phyloP scores from a whole-genome alignment of 805 yeast species.

The Tetrapisispora fleetii region DNA sequence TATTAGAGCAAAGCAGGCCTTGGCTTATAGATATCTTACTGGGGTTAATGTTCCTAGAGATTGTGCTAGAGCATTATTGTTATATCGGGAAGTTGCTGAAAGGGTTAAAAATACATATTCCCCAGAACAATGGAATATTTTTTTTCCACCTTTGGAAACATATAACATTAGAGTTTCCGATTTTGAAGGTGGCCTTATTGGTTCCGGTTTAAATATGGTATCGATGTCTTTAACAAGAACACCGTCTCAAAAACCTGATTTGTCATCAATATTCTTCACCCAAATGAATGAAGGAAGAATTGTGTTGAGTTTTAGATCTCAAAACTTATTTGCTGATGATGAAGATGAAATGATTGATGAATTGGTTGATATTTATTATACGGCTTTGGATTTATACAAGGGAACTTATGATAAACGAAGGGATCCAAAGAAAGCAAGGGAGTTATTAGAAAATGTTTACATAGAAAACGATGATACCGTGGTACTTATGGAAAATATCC shows the following conservation, averaged over 20 bases:
- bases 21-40: constrained; percentile 53
- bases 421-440: constrained; percentile 38
- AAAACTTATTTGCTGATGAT: constrained; percentile 11
- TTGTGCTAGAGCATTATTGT: constrained; percentile 42
- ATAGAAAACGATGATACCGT: constrained; percentile 13
- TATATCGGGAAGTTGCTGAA: constrained; percentile 47
- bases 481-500: constrained; percentile 19
- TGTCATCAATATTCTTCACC: constrained; percentile 23
- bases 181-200: constrained; percentile 61
- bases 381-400: constrained; percentile 39
- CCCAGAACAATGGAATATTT: constrained; percentile 32
- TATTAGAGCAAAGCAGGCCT: constrained; percentile 58
- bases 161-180: constrained; percentile 52
- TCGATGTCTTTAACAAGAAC: constrained; percentile 30
- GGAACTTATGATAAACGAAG: constrained; percentile 50
- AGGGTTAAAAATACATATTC: constrained; percentile 24
- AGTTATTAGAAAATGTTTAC: constrained; percentile 18
- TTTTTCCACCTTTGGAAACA: constrained; percentile 37
- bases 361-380: constrained; percentile 32
- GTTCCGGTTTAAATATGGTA: constrained; percentile 46
- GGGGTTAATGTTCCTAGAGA: constrained; percentile 59
- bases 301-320: constrained; percentile 8
- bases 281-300: constrained; percentile 25
- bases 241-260: constrained; percentile 24
- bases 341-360: constrained; percentile 30